These are phyloP conservation scores for Colletotrichum neosansevieriae DNA, from an alignment of 2,329 filamentous ascomycete species.

Conservation along the genomic window DNA sequence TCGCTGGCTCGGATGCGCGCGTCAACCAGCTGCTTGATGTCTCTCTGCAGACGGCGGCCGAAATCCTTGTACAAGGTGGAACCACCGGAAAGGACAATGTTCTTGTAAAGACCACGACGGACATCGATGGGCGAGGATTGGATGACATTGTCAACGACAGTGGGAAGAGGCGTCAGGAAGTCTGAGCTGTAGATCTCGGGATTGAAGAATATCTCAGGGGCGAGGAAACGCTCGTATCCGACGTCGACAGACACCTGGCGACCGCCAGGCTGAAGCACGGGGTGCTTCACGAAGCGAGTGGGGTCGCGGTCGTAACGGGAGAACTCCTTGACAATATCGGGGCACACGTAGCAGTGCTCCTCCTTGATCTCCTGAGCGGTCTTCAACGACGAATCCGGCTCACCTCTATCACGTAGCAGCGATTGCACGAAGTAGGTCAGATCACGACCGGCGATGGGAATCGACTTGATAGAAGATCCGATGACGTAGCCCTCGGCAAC, in stretches of 20 bases:
- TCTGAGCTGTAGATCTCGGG: conserved; percentile 99
- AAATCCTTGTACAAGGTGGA: conserved; percentile 99
- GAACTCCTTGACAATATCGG: conserved; percentile 99
- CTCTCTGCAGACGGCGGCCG: conserved; percentile 92
- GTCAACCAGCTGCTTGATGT: conserved; percentile 96
- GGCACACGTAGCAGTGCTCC: conserved; percentile 97
- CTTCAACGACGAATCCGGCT: conserved; percentile 96
- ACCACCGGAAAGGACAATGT: conserved; percentile 97
- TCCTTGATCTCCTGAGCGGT: conserved; percentile 99
- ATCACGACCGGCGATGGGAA: conserved; percentile 96
- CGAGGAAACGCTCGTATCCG: conserved; percentile 97
- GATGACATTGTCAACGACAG: conserved; percentile 95
- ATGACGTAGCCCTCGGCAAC: conserved; percentile 99
- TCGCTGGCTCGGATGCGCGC: conserved; percentile 93
- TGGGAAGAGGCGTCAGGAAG: conserved; percentile 94
- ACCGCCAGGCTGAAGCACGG: conserved; percentile 87
- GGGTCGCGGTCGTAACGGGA: conserved; percentile 93
- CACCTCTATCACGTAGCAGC: conserved; percentile 92
- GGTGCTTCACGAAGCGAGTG: conserved; percentile 90
- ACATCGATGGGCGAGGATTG: conserved; percentile 98
- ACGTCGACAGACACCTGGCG: conserved; percentile 89
- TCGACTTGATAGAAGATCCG: conserved; percentile 98
- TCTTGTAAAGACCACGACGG: conserved; percentile 97
- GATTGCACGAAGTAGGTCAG: conserved; percentile 99
- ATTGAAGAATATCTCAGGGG: conserved; percentile 99